Percentiles rank a stretch among this genome's conserved stretches.
phyloP scores from a whole-genome alignment of 1,139 yeast species.

The Torulaspora pretoriensis region DNA sequence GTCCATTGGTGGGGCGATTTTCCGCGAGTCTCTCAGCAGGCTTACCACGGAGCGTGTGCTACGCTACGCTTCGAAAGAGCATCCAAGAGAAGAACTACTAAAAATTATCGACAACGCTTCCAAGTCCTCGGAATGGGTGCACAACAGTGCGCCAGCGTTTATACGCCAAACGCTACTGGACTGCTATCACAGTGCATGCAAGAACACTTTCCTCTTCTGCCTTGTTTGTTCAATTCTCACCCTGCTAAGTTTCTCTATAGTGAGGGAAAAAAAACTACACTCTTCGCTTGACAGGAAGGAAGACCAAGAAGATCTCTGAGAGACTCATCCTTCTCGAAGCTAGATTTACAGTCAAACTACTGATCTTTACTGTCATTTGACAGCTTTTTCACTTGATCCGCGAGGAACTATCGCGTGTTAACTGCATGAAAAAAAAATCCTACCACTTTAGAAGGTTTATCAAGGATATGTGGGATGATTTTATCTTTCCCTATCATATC shows the following conservation, averaged over 20 bases:
- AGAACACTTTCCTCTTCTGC: slow-evolving; percentile 51
- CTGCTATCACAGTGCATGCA: slow-evolving; percentile 50
- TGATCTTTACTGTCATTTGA: not conserved
- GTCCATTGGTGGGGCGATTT: slow-evolving; percentile 61
- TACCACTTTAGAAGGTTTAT: not conserved
- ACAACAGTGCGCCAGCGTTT: slow-evolving; percentile 46
- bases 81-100: slow-evolving; percentile 39
- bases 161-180: slow-evolving; percentile 44
- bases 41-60: slow-evolving; percentile 30
- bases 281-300: slow-evolving; percentile 30
- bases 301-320: not conserved
- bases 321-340: not conserved
- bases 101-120: slow-evolving; percentile 50
- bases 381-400: not conserved
- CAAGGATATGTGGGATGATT: not conserved
- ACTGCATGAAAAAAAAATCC: not conserved
- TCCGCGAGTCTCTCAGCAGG: slow-evolving; percentile 34
- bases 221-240: slow-evolving; percentile 42
- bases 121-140: slow-evolving; percentile 54
- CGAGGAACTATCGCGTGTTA: not conserved
- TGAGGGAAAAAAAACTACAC: slow-evolving; percentile 42
- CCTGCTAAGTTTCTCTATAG: slow-evolving; percentile 33
- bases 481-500: not conserved
- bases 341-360: not conserved
- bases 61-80: slow-evolving; percentile 29